Evolutionary conservation across 371 early-diverging fungal genomes (phyloP).

Genomic region (Batrachochytrium dendrobatidis): DNA sequence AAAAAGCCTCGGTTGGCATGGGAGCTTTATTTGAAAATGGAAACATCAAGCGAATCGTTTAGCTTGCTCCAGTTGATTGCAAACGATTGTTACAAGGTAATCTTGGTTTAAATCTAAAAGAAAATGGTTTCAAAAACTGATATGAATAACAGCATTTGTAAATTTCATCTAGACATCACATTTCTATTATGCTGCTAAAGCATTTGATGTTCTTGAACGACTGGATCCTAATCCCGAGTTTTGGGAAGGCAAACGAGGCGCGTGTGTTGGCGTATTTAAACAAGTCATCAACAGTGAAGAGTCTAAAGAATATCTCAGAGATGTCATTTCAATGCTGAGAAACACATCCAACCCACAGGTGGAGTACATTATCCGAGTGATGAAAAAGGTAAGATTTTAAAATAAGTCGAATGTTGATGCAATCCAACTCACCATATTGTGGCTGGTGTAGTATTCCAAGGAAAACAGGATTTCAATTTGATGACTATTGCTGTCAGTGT

Average conservation of each 20-base stretch:
- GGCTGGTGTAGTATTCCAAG: slow-evolving; percentile 10
- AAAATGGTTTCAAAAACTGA: slow-evolving; percentile 1
- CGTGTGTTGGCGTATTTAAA: slow-evolving; percentile 46
- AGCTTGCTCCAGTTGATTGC: slow-evolving; percentile 46
- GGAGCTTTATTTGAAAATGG: slow-evolving; percentile 52
- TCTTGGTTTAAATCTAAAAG: not conserved
- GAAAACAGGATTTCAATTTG: slow-evolving; percentile 12
- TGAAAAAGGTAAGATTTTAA: slow-evolving; percentile 26
- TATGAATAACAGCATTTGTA: not conserved
- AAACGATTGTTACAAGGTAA: slow-evolving; percentile 46
- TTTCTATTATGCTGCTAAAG: slow-evolving; percentile 41
- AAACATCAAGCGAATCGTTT: slow-evolving; percentile 51
- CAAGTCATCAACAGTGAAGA: slow-evolving; percentile 34
- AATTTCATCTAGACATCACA: not conserved
- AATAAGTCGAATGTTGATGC: not conserved
- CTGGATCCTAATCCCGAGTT: slow-evolving; percentile 49
- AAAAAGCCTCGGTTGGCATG: slow-evolving; percentile 48
- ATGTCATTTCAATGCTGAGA: slow-evolving; percentile 37
- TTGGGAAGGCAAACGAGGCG: slow-evolving; percentile 55
- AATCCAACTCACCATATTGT: not conserved
- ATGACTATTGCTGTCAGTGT: too few relatives aligned
- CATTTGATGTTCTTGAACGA: slow-evolving; percentile 49
- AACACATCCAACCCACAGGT: slow-evolving; percentile 48
- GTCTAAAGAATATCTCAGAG: slow-evolving; percentile 38
- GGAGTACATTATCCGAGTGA: slow-evolving; percentile 42